These are phyloP conservation scores for Colletotrichum trifolii DNA, from an alignment of 2,329 filamentous ascomycete species.

Conservation along the genomic window DNA sequence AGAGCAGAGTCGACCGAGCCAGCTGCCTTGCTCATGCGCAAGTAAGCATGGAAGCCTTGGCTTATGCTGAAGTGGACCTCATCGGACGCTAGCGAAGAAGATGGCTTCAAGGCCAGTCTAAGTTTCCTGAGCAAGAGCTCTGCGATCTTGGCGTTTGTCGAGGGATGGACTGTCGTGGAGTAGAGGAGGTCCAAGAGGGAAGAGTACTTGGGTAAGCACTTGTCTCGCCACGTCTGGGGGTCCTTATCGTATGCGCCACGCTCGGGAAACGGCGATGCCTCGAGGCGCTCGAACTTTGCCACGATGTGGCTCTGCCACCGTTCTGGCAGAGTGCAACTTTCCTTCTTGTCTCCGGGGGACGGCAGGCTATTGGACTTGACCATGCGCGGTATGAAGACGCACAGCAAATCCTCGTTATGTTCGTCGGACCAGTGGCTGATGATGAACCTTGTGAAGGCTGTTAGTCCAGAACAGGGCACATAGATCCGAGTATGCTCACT, in stretches of 20 bases:
- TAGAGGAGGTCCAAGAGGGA: conserved; percentile 73
- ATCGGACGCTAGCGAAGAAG: conserved; percentile 67
- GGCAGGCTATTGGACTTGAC: conserved; percentile 66
- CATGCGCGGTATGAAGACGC: conserved; percentile 75
- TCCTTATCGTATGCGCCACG: conserved; percentile 71
- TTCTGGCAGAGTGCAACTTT: conserved; percentile 68
- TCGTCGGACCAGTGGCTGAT: conserved; percentile 76
- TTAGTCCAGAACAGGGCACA: conserved; percentile 37
- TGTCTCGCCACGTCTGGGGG: conserved; percentile 69
- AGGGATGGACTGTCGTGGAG: conserved; percentile 71
- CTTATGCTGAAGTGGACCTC: conserved; percentile 80
- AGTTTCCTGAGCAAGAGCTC: conserved; percentile 74
- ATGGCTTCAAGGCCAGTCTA: conserved; percentile 71
- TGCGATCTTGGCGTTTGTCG: conserved; percentile 73
- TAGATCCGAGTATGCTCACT: conserved; percentile 57
- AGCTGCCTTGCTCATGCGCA: conserved; percentile 71
- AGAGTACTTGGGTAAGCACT: conserved; percentile 75
- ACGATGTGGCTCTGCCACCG: conserved; percentile 81
- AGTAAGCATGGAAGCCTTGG: conserved; percentile 78
- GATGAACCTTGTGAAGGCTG: conserved; percentile 70
- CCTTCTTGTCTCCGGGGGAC: conserved; percentile 57
- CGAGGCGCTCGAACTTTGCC: conserved; percentile 73
- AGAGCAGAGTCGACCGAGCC: conserved; percentile 68
- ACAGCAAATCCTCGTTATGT: conserved; percentile 74
- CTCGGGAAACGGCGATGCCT: conserved; percentile 73